These are phyloP conservation scores for Canavalia gladiata DNA, from an alignment of 306 rosid genomes.

Conservation along the genomic window DNA sequence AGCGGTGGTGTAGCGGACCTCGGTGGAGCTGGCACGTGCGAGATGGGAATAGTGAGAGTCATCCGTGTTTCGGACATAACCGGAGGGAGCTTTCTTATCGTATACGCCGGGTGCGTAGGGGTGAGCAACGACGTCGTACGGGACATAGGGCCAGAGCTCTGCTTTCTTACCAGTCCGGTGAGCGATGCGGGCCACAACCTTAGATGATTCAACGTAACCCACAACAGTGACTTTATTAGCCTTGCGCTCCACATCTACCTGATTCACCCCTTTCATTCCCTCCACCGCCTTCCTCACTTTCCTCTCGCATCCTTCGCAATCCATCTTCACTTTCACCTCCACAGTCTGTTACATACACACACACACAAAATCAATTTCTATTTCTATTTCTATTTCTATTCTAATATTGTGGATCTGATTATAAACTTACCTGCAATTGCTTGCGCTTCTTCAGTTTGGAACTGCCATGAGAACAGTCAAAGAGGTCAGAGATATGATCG, in stretches of 20 bases:
- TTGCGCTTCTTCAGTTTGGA: constrained; percentile 56
- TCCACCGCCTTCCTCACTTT: constrained; percentile 74
- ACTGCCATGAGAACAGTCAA: constrained; percentile 54
- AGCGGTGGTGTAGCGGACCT: constrained; percentile 84
- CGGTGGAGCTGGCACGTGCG: constrained; percentile 74
- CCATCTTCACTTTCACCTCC: constrained; percentile 87
- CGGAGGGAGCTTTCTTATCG: constrained; percentile 84
- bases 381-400: too few relatives aligned
- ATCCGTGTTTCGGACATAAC: constrained; percentile 66
- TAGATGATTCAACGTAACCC: constrained; percentile 72
- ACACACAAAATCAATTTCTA: too few relatives aligned
- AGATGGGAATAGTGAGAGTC: constrained; percentile 56
- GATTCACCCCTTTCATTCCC: constrained; percentile 86
- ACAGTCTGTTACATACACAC: constrained; percentile 64
- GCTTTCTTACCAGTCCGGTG: constrained; percentile 92
- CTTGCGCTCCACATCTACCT: constrained; percentile 72
- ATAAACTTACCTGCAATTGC: constrained; percentile 72
- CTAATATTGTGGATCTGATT: neutral
- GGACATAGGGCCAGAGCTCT: constrained; percentile 89
- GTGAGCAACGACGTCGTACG: constrained; percentile 81
- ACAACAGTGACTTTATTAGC: constrained; percentile 73
- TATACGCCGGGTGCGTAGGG: constrained; percentile 79
- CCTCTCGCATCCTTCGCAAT: constrained; percentile 96
- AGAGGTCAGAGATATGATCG: constrained; percentile 61
- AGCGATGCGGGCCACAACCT: constrained; percentile 74